A percentile compares a stretch with the other conserved stretches of the same genome.
These are phyloP conservation scores for Aspergillus viridinutans DNA, from an alignment of 2,329 filamentous ascomycete genomes.

Conservation along the genomic window DNA sequence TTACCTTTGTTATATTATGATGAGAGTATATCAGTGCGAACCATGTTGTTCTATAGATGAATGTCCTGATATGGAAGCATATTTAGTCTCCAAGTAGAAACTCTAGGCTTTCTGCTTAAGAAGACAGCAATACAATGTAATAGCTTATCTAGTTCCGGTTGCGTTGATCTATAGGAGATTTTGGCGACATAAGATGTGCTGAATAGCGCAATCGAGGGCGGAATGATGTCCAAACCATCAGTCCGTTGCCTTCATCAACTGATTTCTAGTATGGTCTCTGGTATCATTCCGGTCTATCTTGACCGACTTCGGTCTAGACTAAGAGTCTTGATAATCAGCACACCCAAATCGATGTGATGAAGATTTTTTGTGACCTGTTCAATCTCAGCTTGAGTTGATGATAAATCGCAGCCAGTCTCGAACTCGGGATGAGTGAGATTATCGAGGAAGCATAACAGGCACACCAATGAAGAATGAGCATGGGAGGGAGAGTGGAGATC, in stretches of 20 bases:
- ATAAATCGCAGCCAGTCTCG: not conserved
- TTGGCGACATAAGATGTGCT: too few relatives aligned
- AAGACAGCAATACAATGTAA: not conserved
- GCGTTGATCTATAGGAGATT: not conserved
- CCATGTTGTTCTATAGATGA: not conserved
- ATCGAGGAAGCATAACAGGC: not conserved
- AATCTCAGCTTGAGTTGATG: not conserved
- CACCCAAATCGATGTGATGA: not conserved
- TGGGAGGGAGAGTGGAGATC: constrained; percentile 1
- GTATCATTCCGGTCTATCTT: not conserved
- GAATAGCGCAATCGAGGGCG: too few relatives aligned
- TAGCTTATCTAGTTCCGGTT: not conserved
- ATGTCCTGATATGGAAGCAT: not conserved
- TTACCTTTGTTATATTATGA: not conserved
- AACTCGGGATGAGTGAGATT: not conserved
- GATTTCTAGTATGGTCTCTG: not conserved
- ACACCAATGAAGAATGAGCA: constrained; percentile 1
- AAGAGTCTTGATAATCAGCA: not conserved
- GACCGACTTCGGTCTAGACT: too few relatives aligned
- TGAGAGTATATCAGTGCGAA: not conserved
- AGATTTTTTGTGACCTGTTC: not conserved
- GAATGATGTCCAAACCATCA: not conserved
- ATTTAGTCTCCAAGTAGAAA: not conserved
- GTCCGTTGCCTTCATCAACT: not conserved
- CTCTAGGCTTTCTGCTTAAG: not conserved